phyloP scores from a whole-genome alignment of 2,329 filamentous ascomycete genomes.

The Trichophyton mentagrophytes region DNA sequence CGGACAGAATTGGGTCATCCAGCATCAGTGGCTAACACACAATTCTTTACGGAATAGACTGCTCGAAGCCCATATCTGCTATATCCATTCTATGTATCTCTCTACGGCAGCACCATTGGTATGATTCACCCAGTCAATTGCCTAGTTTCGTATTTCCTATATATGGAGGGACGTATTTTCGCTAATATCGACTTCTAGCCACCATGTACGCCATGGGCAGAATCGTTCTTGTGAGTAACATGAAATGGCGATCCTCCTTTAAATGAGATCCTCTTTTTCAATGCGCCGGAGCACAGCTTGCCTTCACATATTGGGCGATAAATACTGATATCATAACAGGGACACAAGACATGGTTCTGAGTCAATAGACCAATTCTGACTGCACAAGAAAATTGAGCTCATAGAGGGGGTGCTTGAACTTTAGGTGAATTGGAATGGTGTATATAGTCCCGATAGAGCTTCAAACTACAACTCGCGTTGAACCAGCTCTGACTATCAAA shows the following conservation, averaged over 20 bases:
- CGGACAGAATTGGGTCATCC: neutral
- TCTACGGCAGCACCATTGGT: slow-evolving; percentile 39
- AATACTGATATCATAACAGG: slow-evolving; percentile 25
- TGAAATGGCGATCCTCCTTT: neutral
- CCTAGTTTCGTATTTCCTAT: neutral
- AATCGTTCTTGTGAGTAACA: slow-evolving; percentile 30
- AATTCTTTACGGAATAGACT: slow-evolving; percentile 29
- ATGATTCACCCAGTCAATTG: slow-evolving; percentile 18
- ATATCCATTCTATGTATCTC: slow-evolving; percentile 46
- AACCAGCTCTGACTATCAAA: neutral
- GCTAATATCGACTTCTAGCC: slow-evolving; percentile 12
- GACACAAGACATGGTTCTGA: slow-evolving; percentile 51
- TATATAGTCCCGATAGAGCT: neutral
- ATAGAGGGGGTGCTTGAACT: neutral
- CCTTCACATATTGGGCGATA: neutral
- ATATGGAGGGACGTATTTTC: neutral
- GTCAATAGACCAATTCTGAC: neutral
- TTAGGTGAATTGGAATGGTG: neutral
- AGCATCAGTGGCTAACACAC: neutral
- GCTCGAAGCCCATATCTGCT: slow-evolving; percentile 45
- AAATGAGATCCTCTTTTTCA: neutral
- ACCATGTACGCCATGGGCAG: slow-evolving; percentile 34
- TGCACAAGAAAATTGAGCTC: neutral
- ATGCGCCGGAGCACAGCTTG: neutral
- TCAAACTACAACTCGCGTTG: neutral